Evolutionary conservation across 1,284 basidiomycete species (phyloP).

Genomic region (Leccinum colubrinum): DNA sequence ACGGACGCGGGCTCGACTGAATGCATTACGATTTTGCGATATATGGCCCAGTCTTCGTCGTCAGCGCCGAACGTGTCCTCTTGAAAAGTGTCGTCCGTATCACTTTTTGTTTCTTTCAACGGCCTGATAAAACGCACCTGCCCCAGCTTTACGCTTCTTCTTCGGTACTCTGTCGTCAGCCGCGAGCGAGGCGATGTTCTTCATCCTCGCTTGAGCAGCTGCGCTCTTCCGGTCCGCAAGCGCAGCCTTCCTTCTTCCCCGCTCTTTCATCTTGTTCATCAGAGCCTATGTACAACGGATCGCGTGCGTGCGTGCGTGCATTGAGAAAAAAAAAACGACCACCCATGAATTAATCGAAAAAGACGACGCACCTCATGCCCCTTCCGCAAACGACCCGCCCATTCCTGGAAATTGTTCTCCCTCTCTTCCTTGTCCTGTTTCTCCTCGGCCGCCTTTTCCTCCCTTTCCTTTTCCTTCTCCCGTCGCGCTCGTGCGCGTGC

Average conservation of each 20-base stretch:
- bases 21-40: conserved; percentile 87
- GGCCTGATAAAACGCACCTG: conserved; percentile 48
- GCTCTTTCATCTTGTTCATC: conserved; percentile 84
- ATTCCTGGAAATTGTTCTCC: conserved; percentile 64
- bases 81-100: conserved; percentile 27
- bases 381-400: conserved; percentile 67
- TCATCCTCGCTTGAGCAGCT: conserved; percentile 96
- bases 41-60: conserved; percentile 97
- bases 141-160: conserved; percentile 77
- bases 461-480: conserved; percentile 86
- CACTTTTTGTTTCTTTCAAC: not conserved
- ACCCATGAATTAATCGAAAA: not conserved
- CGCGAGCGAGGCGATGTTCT: conserved; percentile 91
- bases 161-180: conserved; percentile 77
- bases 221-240: conserved; percentile 92
- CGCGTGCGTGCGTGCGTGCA: not conserved
- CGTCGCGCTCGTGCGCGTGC: conserved; percentile 83
- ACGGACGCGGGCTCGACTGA: not conserved
- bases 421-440: conserved; percentile 80
- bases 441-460: conserved; percentile 73
- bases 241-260: conserved; percentile 80
- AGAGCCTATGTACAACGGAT: conserved; percentile 48
- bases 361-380: conserved; percentile 70
- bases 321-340: not conserved
- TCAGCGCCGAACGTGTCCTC: conserved; percentile 96